Evolutionary conservation across 2,329 filamentous ascomycete genomes (phyloP).

Genomic region (Blumeriella jaapii): DNA sequence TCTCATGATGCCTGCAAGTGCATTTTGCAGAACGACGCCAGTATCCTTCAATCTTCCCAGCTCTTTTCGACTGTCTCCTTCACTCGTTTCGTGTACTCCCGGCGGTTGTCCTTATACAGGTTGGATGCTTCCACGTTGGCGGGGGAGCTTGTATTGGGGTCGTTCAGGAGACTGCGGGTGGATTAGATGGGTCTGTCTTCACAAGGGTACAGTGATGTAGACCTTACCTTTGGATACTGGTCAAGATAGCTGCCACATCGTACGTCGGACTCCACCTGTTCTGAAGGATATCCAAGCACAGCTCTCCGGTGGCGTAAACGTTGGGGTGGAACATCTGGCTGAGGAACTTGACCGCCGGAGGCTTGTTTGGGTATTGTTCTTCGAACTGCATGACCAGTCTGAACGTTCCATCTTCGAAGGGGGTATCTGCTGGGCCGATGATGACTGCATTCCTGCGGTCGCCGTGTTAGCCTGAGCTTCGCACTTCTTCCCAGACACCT

Average conservation of each 20-base stretch:
- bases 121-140: constrained; percentile 98
- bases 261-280: constrained; percentile 99
- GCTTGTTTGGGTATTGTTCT: constrained; percentile 97
- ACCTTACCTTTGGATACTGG: constrained; percentile 85
- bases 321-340: constrained; percentile 99
- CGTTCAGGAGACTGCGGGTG: constrained; percentile 81
- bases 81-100: constrained; percentile 92
- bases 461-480: no score
- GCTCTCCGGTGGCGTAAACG: constrained; percentile 91
- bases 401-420: constrained; percentile 97
- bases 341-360: constrained; percentile 95
- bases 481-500: no score
- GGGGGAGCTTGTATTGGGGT: constrained; percentile 95
- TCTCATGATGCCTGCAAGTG: constrained; percentile 10
- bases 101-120: constrained; percentile 94
- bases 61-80: constrained; percentile 98
- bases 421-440: constrained; percentile 91
- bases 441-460: constrained; percentile 95
- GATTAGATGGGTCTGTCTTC: no score
- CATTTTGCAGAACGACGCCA: not conserved
- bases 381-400: constrained; percentile 98
- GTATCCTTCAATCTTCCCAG: constrained; percentile 67
- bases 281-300: constrained; percentile 93
- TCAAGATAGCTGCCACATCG: constrained; percentile 92
- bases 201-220: no score